phyloP scores from a whole-genome alignment of 2,329 filamentous ascomycete genomes.

The Cadophora sp. region DNA sequence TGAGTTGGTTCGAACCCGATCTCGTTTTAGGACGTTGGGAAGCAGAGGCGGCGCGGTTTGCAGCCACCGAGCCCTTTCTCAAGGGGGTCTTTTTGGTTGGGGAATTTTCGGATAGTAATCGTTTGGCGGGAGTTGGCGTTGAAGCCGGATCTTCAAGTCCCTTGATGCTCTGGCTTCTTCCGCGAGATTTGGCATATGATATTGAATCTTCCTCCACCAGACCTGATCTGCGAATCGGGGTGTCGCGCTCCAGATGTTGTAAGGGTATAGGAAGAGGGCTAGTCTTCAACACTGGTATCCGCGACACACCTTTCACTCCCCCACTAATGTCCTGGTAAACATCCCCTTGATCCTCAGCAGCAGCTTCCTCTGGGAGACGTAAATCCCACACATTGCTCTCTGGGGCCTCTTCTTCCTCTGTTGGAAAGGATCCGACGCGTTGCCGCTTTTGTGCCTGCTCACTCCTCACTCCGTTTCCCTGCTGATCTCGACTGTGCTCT shows the following conservation, averaged over 20 bases:
- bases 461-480: conserved; percentile 41
- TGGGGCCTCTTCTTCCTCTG: conserved; percentile 49
- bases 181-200: conserved; percentile 66
- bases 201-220: conserved; percentile 64
- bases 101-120: conserved; percentile 53
- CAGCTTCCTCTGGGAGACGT: conserved; percentile 78
- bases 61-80: conserved; percentile 38
- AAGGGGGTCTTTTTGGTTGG: conserved; percentile 56
- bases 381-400: conserved; percentile 71
- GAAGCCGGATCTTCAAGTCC: conserved; percentile 59
- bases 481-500: conserved; percentile 47
- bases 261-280: conserved; percentile 79
- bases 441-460: conserved; percentile 50
- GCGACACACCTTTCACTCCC: conserved; percentile 69
- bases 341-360: conserved; percentile 58
- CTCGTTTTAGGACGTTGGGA: conserved; percentile 63
- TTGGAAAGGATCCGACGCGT: conserved; percentile 47
- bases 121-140: conserved; percentile 48
- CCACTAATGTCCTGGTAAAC: conserved; percentile 59
- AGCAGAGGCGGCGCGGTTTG: conserved; percentile 43
- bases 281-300: conserved; percentile 84
- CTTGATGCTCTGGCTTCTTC: conserved; percentile 73
- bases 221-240: conserved; percentile 66
- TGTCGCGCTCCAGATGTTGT: conserved; percentile 77
- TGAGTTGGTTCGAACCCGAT: conserved; percentile 58